A percentile compares a stretch with the other conserved stretches of the same genome.
Evolutionary conservation across 176 grass and related monocot species (phyloP).

Genomic region (Carex kokanica): DNA sequence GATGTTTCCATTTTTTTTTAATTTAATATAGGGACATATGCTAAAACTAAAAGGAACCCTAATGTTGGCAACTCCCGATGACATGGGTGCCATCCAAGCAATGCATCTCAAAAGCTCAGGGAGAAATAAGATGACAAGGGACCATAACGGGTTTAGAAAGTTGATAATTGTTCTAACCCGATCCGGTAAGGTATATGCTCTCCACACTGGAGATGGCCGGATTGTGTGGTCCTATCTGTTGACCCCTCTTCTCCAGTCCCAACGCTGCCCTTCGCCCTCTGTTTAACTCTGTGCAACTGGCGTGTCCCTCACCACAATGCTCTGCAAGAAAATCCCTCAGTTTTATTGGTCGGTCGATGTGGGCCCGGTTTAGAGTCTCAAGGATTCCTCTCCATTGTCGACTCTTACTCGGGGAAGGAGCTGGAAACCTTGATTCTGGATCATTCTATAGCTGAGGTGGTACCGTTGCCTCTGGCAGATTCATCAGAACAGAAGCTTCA

Average conservation of each 20-base stretch:
- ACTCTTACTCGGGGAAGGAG: conserved; percentile 81
- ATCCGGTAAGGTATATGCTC: conserved; percentile 81
- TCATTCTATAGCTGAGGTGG: conserved; percentile 65
- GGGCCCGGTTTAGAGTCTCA: conserved; percentile 45
- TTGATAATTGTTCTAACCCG: conserved; percentile 79
- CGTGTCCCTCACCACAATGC: conserved; percentile 75
- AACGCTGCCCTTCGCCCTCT: conserved; percentile 43
- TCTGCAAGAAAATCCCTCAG: conserved; percentile 72
- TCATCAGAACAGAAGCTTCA: conserved; percentile 47
- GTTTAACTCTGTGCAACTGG: conserved; percentile 76
- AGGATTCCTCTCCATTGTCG: conserved; percentile 70
- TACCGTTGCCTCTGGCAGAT: conserved; percentile 71
- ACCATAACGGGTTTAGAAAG: conserved; percentile 94
- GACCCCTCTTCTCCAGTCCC: conserved; percentile 47
- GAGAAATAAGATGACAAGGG: conserved; percentile 97
- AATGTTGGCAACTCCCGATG: conserved; percentile 79
- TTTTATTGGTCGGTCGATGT: conserved; percentile 82
- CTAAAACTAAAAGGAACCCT: conserved; percentile 98
- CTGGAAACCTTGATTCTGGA: conserved; percentile 53
- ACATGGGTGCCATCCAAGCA: conserved; percentile 83
- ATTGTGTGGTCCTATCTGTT: conserved; percentile 83
- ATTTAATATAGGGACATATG: conserved; percentile 58
- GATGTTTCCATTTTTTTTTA: conserved; percentile 11
- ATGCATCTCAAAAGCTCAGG: conserved; percentile 80
- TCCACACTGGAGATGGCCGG: conserved; percentile 97